These are phyloP conservation scores for Tylopilus sp. DNA, from an alignment of 1,284 basidiomycete genomes.

Conservation along the genomic window DNA sequence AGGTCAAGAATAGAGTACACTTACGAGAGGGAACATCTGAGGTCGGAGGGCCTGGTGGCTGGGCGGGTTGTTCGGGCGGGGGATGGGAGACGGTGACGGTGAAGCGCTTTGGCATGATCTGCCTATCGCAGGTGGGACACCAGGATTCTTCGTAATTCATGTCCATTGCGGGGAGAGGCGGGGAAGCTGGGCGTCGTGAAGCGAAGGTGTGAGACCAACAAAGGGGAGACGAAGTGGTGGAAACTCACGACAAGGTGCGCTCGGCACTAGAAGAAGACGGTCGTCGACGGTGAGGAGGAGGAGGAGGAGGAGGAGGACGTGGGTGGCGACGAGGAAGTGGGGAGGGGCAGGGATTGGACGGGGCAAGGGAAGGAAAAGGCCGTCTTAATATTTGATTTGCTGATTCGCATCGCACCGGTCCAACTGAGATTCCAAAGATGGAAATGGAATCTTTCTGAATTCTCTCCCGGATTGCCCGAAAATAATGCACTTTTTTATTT, in stretches of 20 bases:
- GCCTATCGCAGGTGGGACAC: slow-evolving; percentile 70
- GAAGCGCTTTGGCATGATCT: slow-evolving; percentile 65
- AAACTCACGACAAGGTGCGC: slow-evolving; percentile 12
- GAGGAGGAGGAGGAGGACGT: not conserved
- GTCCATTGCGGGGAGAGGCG: slow-evolving; percentile 29
- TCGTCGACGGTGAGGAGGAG: not conserved
- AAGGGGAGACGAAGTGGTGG: slow-evolving; percentile 2
- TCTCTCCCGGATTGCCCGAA: slow-evolving; percentile 30
- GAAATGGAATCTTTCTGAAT: slow-evolving; percentile 13
- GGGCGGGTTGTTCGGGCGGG: slow-evolving; percentile 14
- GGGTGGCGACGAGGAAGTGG: slow-evolving; percentile 13
- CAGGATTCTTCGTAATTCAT: slow-evolving; percentile 61
- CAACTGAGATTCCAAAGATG: slow-evolving; percentile 16
- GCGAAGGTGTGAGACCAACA: slow-evolving; percentile 20
- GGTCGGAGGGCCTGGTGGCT: slow-evolving; percentile 32
- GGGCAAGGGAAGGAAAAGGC: slow-evolving; percentile 22
- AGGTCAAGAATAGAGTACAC: slow-evolving; percentile 28
- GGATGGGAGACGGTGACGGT: slow-evolving; percentile 42
- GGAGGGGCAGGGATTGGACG: slow-evolving; percentile 24
- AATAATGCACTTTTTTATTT: slow-evolving; percentile 23
- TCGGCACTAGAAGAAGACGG: slow-evolving; percentile 1
- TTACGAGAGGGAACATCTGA: slow-evolving; percentile 33
- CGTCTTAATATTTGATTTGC: slow-evolving; percentile 39
- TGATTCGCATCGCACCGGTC: slow-evolving; percentile 35
- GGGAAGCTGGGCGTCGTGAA: not conserved